Base-by-base conservation (phyloP, 805 yeast genomes). In the Wickerhamiella brachini region DNA sequence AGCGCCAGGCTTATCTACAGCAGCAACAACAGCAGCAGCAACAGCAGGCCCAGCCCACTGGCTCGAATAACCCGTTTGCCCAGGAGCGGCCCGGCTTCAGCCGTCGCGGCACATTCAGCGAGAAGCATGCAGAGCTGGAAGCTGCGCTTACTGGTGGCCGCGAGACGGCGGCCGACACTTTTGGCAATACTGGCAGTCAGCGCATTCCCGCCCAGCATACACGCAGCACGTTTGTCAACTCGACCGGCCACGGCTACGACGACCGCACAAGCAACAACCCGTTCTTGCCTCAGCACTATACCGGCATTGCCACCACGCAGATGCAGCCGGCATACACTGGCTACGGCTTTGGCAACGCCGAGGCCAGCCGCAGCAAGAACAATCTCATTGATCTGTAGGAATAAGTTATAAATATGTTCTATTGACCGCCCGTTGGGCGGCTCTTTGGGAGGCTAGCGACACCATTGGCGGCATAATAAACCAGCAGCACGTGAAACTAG, bases 141-240 rank as follows among this genome's bases (percentile, higher is more conserved):
- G 47, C 37, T 18, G 47, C 31, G 12, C 39, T 45, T 15, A 45
- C 47, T 8, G 47, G 47, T 23, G 47, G 47, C 47, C 47, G 47
- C 41, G 97, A 95, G 26, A 85, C 95, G 0, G 97, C 95, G 31
- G 72, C 87, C 52, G 98, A 89, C 69, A 89, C 97, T 0, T 93
- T 85, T 66, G 95, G 95, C 64, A 87, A 86, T 66, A 80, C 83
- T 17, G 95, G 95, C 50, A 81, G 79, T 20, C 66, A 79, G 7
- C 80, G 96, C 69, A 77, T 90, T 51, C 95, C 97, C 2, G 94
- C 95, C 45, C 97, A 90, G 62, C 90, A 85, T 65, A 90, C 97
- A 1, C 78, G 77, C 57, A 80, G 93, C 2, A 81, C 78, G 17
- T 88, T 89, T 64, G 75, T 90, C 59, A 87, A 85, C 67, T 85